Conservation (phyloP, 148 eudicot genomes). For the Dianthus caryophyllus region DNA sequence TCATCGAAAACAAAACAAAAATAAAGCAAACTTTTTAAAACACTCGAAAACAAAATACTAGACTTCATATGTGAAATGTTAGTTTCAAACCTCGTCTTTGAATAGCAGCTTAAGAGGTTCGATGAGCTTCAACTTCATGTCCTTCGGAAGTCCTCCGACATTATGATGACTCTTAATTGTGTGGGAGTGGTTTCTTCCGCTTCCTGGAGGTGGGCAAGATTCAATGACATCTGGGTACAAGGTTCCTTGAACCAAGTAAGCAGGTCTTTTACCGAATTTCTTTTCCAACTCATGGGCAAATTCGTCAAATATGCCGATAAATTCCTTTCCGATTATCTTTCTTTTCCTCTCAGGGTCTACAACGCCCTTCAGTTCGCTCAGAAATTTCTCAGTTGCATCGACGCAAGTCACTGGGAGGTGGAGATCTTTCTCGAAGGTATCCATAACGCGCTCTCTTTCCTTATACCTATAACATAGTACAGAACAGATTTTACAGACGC, state of each 20-base stretch:
- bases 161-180: constrained; percentile 98
- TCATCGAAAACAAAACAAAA: not conserved
- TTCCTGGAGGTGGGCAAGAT: constrained; percentile 98
- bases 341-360: constrained; percentile 83
- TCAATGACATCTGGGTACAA: constrained; percentile 95
- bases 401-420: constrained; percentile 89
- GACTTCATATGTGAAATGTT: too few species aligned
- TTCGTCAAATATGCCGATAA: constrained; percentile 72
- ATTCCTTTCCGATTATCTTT: constrained; percentile 92
- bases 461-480: constrained; percentile 48
- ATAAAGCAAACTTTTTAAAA: not conserved
- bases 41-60: not conserved
- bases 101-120: constrained; percentile 92
- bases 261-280: constrained; percentile 62
- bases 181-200: constrained; percentile 88
- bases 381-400: constrained; percentile 80
- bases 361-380: constrained; percentile 79
- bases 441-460: constrained; percentile 92
- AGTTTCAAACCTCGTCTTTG: constrained; percentile 77
- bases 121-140: constrained; percentile 93
- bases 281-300: constrained; percentile 75
- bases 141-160: constrained; percentile 98
- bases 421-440: constrained; percentile 80
- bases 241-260: constrained; percentile 92
- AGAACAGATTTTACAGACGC: constrained; percentile 8